Evolutionary conservation across 2,329 filamentous ascomycete species (phyloP).

Genomic region (Hypoxylon sp.): DNA sequence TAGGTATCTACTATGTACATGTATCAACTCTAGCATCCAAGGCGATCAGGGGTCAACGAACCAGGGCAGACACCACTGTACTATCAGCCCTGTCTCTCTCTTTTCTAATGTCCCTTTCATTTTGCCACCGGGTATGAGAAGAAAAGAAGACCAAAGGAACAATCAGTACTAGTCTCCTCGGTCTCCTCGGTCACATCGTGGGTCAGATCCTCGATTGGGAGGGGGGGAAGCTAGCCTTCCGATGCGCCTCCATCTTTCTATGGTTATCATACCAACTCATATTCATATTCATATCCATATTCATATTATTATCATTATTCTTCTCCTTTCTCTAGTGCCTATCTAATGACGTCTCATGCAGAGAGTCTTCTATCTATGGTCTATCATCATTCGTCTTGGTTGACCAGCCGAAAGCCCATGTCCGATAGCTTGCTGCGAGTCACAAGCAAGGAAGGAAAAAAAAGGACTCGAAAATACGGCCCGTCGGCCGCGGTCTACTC

Average conservation of each 20-base stretch:
- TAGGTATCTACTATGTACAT: neutral
- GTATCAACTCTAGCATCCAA: constrained; percentile 6
- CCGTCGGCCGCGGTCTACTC: constrained; percentile 32
- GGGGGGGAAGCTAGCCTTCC: constrained; percentile 41
- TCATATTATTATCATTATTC: constrained; percentile 9
- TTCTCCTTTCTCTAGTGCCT: constrained; percentile 12
- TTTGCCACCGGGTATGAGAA: constrained; percentile 29
- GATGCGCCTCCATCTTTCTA: constrained; percentile 1
- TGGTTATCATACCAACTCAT: no score
- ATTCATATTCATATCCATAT: constrained; percentile 23
- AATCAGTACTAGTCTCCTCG: constrained; percentile 25
- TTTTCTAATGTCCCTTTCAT: no score
- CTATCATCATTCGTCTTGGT: constrained; percentile 15
- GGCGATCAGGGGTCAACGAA: constrained; percentile 3
- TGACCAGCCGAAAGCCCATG: constrained; percentile 22
- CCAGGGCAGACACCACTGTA: constrained; percentile 5
- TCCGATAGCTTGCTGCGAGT: constrained; percentile 26
- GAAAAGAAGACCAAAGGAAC: no score
- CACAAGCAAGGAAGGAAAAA: constrained; percentile 30
- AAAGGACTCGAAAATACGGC: constrained; percentile 15
- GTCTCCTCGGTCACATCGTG: constrained; percentile 13
- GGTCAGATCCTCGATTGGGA: constrained; percentile 41
- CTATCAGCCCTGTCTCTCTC: constrained; percentile 2
- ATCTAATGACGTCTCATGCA: constrained; percentile 19
- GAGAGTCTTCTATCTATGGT: constrained; percentile 36